Evolutionary conservation across 1,284 basidiomycete genomes (phyloP).

Genomic region (Leccinum angustisporum): DNA sequence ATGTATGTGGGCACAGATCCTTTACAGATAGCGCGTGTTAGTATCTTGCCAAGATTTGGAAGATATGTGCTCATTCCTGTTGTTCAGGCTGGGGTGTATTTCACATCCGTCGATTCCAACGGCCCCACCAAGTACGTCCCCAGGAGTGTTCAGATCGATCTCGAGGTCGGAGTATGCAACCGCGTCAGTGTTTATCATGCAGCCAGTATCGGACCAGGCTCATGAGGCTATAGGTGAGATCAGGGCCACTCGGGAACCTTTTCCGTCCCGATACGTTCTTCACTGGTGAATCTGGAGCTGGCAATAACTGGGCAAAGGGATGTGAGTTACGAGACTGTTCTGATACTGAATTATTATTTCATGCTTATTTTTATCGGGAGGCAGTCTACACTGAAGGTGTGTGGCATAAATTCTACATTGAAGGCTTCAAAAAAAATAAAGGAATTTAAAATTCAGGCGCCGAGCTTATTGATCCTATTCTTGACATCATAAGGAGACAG

Average conservation of each 20-base stretch:
- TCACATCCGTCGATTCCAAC: slow-evolving; percentile 57
- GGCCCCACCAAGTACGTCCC: slow-evolving; percentile 79
- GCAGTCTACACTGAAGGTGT: slow-evolving; percentile 84
- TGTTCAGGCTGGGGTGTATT: slow-evolving; percentile 69
- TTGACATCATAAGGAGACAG: slow-evolving; percentile 75
- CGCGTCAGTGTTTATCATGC: slow-evolving; percentile 46
- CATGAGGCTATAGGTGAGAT: slow-evolving; percentile 50
- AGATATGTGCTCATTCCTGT: background rate
- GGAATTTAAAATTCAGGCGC: slow-evolving; percentile 55
- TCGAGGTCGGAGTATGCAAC: slow-evolving; percentile 90
- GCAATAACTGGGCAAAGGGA: slow-evolving; percentile 94
- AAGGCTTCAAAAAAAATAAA: background rate
- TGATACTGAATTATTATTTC: background rate
- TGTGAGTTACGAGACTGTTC: slow-evolving; percentile 48
- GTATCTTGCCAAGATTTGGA: slow-evolving; percentile 5
- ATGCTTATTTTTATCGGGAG: slow-evolving; percentile 28
- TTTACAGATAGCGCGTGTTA: slow-evolving; percentile 46
- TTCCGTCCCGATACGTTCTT: slow-evolving; percentile 92
- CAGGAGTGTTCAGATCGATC: slow-evolving; percentile 88
- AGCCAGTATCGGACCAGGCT: background rate
- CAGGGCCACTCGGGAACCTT: slow-evolving; percentile 68
- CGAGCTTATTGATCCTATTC: slow-evolving; percentile 85
- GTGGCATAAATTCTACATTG: slow-evolving; percentile 1
- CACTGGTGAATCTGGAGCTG: slow-evolving; percentile 73
- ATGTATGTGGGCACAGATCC: slow-evolving; percentile 50